These are phyloP conservation scores for Flaveria floridana DNA, from an alignment of 140 eudicot species.

Conservation along the genomic window DNA sequence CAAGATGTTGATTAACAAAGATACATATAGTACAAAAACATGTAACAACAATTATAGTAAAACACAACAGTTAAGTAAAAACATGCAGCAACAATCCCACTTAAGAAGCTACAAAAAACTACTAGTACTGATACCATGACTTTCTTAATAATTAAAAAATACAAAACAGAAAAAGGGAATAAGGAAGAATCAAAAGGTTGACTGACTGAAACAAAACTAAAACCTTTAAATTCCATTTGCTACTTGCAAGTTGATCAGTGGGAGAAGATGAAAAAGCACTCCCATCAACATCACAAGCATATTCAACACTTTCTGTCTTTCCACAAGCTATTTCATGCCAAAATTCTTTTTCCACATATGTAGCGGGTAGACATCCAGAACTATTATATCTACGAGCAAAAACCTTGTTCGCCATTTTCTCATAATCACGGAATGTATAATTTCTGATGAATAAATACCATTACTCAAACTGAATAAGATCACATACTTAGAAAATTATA, in stretches of 20 bases:
- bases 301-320: constrained; percentile 89
- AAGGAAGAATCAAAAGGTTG: not conserved
- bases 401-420: constrained; percentile 97
- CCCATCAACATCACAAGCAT: constrained; percentile 99
- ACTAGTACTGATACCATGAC: not conserved
- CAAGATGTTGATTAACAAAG: not conserved
- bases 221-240: constrained; percentile 97
- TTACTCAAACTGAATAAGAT: constrained; percentile 13
- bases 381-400: constrained; percentile 87
- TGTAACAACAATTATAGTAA: not conserved
- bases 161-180: not conserved
- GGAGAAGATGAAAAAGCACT: constrained; percentile 97
- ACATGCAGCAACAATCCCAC: not conserved
- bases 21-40: not conserved
- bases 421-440: constrained; percentile 91
- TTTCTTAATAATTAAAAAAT: not conserved
- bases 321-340: constrained; percentile 93
- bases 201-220: constrained; percentile 15
- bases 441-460: constrained; percentile 56
- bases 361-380: constrained; percentile 82
- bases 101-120: not conserved
- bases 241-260: constrained; percentile 78
- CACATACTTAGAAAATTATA: constrained; percentile 20
- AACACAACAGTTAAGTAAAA: not conserved
- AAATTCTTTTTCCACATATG: constrained; percentile 90